Evolutionary conservation across 371 early-diverging fungal species (phyloP).

Genomic region (Batkoa obscura): DNA sequence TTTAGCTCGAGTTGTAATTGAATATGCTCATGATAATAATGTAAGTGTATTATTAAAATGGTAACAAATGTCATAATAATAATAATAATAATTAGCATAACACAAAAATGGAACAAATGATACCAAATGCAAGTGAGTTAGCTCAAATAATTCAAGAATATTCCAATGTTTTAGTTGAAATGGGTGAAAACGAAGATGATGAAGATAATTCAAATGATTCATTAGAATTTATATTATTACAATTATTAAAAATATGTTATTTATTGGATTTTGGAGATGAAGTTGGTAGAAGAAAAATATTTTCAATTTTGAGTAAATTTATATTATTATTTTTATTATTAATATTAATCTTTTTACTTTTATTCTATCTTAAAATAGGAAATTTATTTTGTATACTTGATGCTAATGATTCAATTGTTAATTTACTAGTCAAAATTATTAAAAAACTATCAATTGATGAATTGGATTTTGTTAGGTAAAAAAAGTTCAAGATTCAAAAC

Average conservation of each 20-base stretch:
- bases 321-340: neutral
- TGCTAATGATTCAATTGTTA: conserved; percentile 46
- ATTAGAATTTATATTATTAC: conserved; percentile 52
- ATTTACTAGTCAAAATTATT: conserved; percentile 45
- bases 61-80: neutral
- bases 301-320: conserved; percentile 41
- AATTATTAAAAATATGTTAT: conserved; percentile 51
- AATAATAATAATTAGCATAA: neutral
- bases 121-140: conserved; percentile 52
- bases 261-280: conserved; percentile 74
- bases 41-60: neutral
- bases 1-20: neutral
- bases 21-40: neutral
- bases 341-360: neutral
- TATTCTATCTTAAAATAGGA: conserved; percentile 12
- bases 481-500: too few species aligned
- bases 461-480: conserved; percentile 60
- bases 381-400: conserved; percentile 48
- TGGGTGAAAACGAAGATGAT: conserved; percentile 26
- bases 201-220: conserved; percentile 18
- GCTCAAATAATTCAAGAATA: conserved; percentile 48
- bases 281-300: conserved; percentile 62
- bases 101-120: conserved; percentile 11
- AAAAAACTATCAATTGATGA: conserved; percentile 53
- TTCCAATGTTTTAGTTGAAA: conserved; percentile 30